phyloP scores from a whole-genome alignment of 345 rosid genomes.

The Odontarrhena argentea region DNA sequence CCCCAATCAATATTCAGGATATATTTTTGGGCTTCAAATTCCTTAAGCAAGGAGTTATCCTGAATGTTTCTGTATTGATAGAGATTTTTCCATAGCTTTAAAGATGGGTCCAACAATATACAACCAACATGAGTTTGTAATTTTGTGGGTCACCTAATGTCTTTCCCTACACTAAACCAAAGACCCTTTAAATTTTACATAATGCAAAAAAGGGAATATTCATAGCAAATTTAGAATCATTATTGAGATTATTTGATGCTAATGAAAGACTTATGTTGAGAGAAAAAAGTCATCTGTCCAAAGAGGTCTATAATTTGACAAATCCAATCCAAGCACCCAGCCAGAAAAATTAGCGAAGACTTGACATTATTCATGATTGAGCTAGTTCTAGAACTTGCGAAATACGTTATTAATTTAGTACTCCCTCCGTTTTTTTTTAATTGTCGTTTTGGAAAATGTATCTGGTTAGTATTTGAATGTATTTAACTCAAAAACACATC shows the following conservation, averaged over 20 bases:
- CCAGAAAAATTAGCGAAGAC: background rate
- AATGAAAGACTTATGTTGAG: background rate
- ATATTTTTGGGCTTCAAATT: background rate
- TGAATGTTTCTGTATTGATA: background rate
- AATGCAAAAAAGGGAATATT: conserved; percentile 1
- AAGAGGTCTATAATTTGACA: background rate
- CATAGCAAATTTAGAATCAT: background rate
- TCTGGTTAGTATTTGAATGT: too few relatives aligned
- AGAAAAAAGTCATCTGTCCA: background rate
- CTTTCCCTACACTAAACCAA: background rate
- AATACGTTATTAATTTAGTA: background rate
- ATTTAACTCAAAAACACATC: too few relatives aligned
- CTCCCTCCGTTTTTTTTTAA: too few relatives aligned
- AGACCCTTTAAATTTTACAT: background rate
- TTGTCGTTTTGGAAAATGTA: too few relatives aligned
- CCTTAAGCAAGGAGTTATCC: too few relatives aligned
- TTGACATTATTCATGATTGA: conserved; percentile 22
- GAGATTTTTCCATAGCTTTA: background rate
- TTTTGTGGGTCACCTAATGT: background rate
- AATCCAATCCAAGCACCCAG: background rate
- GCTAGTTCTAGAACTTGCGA: background rate
- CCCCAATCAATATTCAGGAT: background rate
- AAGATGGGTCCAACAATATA: background rate
- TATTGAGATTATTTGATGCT: too few relatives aligned
- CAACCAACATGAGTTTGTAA: background rate